These are phyloP conservation scores for Stephania cephalantha DNA, from an alignment of 164 flowering plant species.

Conservation along the genomic window DNA sequence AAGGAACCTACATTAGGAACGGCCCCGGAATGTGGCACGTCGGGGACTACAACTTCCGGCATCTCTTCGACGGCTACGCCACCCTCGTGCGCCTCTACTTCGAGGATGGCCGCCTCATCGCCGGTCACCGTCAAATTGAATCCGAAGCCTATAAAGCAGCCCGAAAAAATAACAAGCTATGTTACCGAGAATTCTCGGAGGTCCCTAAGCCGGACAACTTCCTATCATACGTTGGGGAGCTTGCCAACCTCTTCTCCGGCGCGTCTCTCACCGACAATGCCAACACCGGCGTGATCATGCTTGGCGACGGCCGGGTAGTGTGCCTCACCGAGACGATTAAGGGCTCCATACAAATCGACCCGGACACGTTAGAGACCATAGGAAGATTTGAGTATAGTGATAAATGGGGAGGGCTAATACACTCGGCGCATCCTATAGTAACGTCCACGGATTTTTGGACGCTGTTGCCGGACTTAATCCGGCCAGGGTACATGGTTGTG, in stretches of 20 bases:
- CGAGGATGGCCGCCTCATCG: constrained; percentile 48
- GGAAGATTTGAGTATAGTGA: constrained; percentile 76
- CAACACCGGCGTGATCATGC: constrained; percentile 80
- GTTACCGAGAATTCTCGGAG: constrained; percentile 93
- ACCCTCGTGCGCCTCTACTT: constrained; percentile 76
- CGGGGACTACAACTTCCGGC: constrained; percentile 83
- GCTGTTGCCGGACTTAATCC: constrained; percentile 73
- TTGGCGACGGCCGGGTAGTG: constrained; percentile 86
- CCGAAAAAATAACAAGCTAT: constrained; percentile 46
- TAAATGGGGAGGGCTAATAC: constrained; percentile 56
- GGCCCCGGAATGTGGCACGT: constrained; percentile 94
- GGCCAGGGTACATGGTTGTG: constrained; percentile 83
- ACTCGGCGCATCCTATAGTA: constrained; percentile 94
- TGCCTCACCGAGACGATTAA: constrained; percentile 91
- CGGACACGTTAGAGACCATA: constrained; percentile 63
- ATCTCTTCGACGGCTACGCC: constrained; percentile 96
- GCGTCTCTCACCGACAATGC: constrained; percentile 90
- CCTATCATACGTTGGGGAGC: constrained; percentile 61
- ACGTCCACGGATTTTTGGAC: constrained; percentile 69
- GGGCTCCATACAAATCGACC: constrained; percentile 77
- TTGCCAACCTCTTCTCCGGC: constrained; percentile 75
- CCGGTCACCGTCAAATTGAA: constrained; percentile 81
- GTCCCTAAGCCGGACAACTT: constrained; percentile 60
- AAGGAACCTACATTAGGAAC: constrained; percentile 85
- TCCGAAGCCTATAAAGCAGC: constrained; percentile 93